Evolutionary conservation across 106 monocot genomes (phyloP).

Genomic region (Dendrobium chrysotoxum): DNA sequence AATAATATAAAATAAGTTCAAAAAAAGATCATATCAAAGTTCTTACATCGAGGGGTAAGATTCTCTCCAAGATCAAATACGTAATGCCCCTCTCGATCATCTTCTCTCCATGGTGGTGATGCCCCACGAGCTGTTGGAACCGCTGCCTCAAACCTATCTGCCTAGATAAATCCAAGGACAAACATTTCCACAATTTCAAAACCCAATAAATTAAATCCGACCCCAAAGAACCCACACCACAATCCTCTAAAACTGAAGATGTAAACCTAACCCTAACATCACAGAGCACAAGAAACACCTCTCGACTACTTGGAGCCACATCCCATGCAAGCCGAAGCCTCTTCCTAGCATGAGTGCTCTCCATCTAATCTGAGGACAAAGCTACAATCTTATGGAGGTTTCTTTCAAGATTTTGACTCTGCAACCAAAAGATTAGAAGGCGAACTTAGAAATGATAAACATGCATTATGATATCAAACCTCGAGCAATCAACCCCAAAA

Average conservation of each 20-base stretch:
- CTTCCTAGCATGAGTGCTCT: constrained; percentile 44
- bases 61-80: constrained; percentile 90
- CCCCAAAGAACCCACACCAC: constrained; percentile 9
- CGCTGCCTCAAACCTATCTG: constrained; percentile 18
- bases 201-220: constrained; percentile 13
- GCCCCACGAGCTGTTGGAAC: constrained; percentile 22
- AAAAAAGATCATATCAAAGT: constrained; percentile 1
- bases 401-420: neutral
- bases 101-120: constrained; percentile 78
- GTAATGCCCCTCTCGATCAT: constrained; percentile 81
- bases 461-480: neutral
- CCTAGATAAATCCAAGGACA: constrained; percentile 32
- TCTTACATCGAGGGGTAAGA: constrained; percentile 82
- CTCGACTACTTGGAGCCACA: constrained; percentile 19
- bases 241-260: neutral
- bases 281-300: constrained; percentile 10
- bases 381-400: neutral
- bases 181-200: constrained; percentile 6
- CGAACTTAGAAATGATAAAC: neutral
- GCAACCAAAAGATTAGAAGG: constrained; percentile 2
- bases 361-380: constrained; percentile 20
- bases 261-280: constrained; percentile 18
- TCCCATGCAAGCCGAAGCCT: constrained; percentile 53
- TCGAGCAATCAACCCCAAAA: neutral
- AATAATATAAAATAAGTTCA: neutral